Evolutionary conservation across 805 yeast genomes (phyloP), one percentile per base, ranked within the genome.

Genomic region (Vanderwaltozyma polyspora): DNA sequence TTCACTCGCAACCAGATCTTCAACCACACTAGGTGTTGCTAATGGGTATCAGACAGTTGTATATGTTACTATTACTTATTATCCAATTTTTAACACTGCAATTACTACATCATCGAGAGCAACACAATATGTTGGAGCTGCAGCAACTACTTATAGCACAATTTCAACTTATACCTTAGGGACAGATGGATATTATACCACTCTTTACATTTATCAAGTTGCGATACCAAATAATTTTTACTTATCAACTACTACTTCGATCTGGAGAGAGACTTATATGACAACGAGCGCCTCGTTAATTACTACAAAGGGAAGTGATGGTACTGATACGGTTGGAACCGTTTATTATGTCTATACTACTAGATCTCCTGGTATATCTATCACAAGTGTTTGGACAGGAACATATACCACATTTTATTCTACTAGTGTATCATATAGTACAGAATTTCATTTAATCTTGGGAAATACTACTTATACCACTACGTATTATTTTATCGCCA

Each of bases 301-400:
- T 8, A 25, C 13, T 8, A 9, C 27, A 11, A 25, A 7, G 6
- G 27, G 27, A 8, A 11, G 15, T 13, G 27, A 25, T 13, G 39
- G 39, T 25, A 29, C 26, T 14, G 13, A 25, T 19, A 36, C 39
- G 12, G 29, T 33, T 11, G 27, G 33, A 33, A 36, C 39, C 9
- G 21, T 36, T 22, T 25, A 25, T 13, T 25, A 25, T 25, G 27
- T 25, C n/a, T n/a, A n/a, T n/a, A n/a, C n/a, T n/a, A n/a, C n/a
- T n/a, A n/a, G n/a, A n/a, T n/a, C n/a, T n/a, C n/a, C n/a, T n/a
- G n/a, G n/a, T n/a, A n/a, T n/a, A n/a, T n/a, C n/a, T n/a, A n/a
- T n/a, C n/a, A n/a, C n/a, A n/a, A n/a, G n/a, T n/a, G n/a, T n/a
- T n/a, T n/a, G n/a, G n/a, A n/a, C n/a, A n/a, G n/a, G n/a, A n/a